These are phyloP conservation scores for Wickerhamiella dianesei DNA, from an alignment of 805 yeast species.

Conservation along the genomic window DNA sequence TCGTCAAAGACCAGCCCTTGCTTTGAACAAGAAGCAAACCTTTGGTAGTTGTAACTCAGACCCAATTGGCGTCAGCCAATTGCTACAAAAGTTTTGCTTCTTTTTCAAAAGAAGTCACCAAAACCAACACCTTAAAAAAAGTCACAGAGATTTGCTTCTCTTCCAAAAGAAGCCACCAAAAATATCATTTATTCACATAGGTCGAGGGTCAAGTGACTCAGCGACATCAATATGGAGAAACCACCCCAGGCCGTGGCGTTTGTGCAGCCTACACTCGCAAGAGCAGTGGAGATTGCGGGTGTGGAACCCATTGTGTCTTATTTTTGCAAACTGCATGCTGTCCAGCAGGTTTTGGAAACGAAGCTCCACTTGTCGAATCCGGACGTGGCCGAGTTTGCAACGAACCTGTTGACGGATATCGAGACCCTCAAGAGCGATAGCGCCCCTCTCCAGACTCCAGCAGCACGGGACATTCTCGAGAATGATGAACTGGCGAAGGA, in stretches of 20 bases:
- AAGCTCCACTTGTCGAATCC: slow-evolving; percentile 44
- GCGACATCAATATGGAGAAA: too few relatives aligned
- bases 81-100: too few relatives aligned
- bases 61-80: too few relatives aligned
- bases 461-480: slow-evolving; percentile 36
- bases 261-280: slow-evolving; percentile 21
- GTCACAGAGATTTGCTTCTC: too few relatives aligned
- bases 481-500: slow-evolving; percentile 47
- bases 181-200: too few relatives aligned
- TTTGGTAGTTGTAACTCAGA: too few relatives aligned
- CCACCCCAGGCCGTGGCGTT: slow-evolving; percentile 20
- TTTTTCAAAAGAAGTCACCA: too few relatives aligned
- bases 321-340: slow-evolving; percentile 57
- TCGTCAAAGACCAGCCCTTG: too few relatives aligned
- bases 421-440: slow-evolving; percentile 40
- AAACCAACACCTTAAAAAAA: too few relatives aligned
- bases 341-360: slow-evolving; percentile 51
- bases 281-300: slow-evolving; percentile 43
- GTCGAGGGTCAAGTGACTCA: too few relatives aligned
- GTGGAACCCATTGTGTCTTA: slow-evolving; percentile 60
- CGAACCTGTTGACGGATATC: slow-evolving; percentile 51
- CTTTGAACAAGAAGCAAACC: too few relatives aligned
- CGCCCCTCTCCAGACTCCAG: slow-evolving; percentile 25
- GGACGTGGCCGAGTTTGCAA: slow-evolving; percentile 47
- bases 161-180: too few relatives aligned